Evolutionary conservation across 1,284 basidiomycete species (phyloP), one percentile per base, ranked within the genome.

Genomic region (Lignosus rhinocerotis): DNA sequence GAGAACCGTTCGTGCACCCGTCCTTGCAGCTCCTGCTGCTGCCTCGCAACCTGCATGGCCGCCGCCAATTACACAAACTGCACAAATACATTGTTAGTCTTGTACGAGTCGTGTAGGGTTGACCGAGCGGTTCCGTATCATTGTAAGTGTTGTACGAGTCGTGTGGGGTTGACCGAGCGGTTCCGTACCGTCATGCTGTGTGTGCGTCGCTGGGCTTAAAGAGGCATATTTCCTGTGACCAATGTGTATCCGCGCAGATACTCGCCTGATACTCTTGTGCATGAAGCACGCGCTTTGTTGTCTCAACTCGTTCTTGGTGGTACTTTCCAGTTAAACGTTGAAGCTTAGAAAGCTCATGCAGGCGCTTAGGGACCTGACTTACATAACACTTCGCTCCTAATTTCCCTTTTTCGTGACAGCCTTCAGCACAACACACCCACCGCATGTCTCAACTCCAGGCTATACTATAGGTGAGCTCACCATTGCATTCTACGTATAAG

Each of bases 31-130:
- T 3, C 88, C 93, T 10, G 93, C 85, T 0, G 94, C 93, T 2
- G 94, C 93, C 72, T 96, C 94, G 66, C 91, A 93, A 1, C 93
- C 93, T 32, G 94, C 94, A 77, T 96, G 93, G 2, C 94, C 93
- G 7, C 90, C 94, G n/a, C 93, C 94, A 63, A 96, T 90, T 32
- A 96, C 80, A 64, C 92, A 90, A 0, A 94, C 92, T 90, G 69
- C 11, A 31, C n/a, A 2, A 25, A 30, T 6, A 11, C 10, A 45
- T 43, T 17, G 19, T 10, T 43, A 10, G n/a, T 10, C 33, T 16
- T 34, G 53, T 36, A 31, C 25, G 25, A 25, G 25, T 25, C 25
- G 25, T 25, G 25, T 25, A 25, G 25, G 25, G 25, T 4, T 25
- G 25, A 25, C n/a, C n/a, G n/a, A n/a, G n/a, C n/a, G n/a, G 9